Conservation (phyloP, 371 early-diverging fungal genomes). For the Rhizopus stolonifer region DNA sequence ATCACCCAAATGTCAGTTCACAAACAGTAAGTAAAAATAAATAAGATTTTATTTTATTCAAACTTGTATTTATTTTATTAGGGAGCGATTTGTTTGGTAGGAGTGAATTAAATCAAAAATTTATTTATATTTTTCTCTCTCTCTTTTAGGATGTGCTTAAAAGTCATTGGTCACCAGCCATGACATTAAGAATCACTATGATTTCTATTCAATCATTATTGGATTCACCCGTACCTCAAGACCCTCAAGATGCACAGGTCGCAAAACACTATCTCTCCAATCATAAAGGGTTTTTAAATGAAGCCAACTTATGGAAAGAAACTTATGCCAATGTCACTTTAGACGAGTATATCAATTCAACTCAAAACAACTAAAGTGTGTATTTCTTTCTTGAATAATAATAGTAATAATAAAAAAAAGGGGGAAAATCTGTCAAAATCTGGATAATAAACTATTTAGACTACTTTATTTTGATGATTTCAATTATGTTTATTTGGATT, state of each 20-base stretch:
- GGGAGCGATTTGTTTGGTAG: conserved; percentile 54
- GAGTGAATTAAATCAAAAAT: neutral
- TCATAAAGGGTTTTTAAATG: conserved; percentile 3
- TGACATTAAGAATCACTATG: conserved; percentile 41
- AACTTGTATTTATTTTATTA: conserved; percentile 2
- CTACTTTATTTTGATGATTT: too few relatives aligned
- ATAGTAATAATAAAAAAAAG: too few relatives aligned
- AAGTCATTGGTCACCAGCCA: conserved; percentile 55
- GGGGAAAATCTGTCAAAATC: too few relatives aligned
- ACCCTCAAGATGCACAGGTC: conserved; percentile 38
- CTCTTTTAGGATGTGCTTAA: conserved; percentile 25
- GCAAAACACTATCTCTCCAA: conserved; percentile 16
- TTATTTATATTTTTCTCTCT: neutral
- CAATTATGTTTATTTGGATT: too few relatives aligned
- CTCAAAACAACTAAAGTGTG: too few relatives aligned
- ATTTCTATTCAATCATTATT: conserved; percentile 53
- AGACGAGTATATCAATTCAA: conserved; percentile 1
- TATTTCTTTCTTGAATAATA: too few relatives aligned
- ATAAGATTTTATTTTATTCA: too few relatives aligned
- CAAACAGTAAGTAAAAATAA: conserved; percentile 44
- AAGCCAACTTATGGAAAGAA: conserved; percentile 11
- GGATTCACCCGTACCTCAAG: conserved; percentile 52
- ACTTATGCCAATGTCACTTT: conserved; percentile 9
- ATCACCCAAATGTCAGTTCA: conserved; percentile 57
- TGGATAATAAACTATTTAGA: too few relatives aligned